These are phyloP conservation scores for Chytriomyces sp. DNA, from an alignment of 192 early-diverging fungal species.

Conservation along the genomic window DNA sequence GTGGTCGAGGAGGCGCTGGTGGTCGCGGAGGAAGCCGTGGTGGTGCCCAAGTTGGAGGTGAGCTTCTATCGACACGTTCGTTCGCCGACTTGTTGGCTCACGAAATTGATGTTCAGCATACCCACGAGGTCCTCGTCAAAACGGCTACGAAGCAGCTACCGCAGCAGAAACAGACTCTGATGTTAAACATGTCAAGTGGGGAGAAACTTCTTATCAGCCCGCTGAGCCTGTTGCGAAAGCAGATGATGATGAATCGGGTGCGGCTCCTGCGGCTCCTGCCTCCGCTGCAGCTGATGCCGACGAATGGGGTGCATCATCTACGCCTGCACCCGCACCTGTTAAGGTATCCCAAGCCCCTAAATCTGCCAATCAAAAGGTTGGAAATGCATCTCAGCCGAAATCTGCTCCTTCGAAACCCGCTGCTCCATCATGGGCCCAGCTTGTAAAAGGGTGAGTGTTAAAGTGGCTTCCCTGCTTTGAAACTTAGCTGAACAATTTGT, in stretches of 20 bases:
- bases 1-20: slow-evolving; percentile 71
- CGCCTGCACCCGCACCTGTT: neutral
- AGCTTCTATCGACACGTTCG: neutral
- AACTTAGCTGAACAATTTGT: slow-evolving; percentile 22
- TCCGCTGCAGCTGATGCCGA: slow-evolving; percentile 12
- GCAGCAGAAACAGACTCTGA: slow-evolving; percentile 9
- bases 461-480: neutral
- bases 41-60: slow-evolving; percentile 53
- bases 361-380: slow-evolving; percentile 21
- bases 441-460: slow-evolving; percentile 62
- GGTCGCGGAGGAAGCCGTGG: slow-evolving; percentile 65
- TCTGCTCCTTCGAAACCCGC: slow-evolving; percentile 31
- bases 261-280: neutral
- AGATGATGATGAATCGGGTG: slow-evolving; percentile 19
- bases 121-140: slow-evolving; percentile 40
- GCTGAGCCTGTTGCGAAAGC: slow-evolving; percentile 9
- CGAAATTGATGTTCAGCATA: neutral
- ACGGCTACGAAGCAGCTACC: slow-evolving; percentile 30
- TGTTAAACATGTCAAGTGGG: slow-evolving; percentile 27
- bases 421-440: slow-evolving; percentile 65
- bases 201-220: slow-evolving; percentile 24
- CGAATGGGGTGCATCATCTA: slow-evolving; percentile 1
- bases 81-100: neutral
- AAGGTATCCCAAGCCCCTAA: slow-evolving; percentile 40
- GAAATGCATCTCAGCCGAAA: slow-evolving; percentile 33